Base-by-base conservation (phyloP, 1,284 basidiomycete genomes). In the Trametes sp. region DNA sequence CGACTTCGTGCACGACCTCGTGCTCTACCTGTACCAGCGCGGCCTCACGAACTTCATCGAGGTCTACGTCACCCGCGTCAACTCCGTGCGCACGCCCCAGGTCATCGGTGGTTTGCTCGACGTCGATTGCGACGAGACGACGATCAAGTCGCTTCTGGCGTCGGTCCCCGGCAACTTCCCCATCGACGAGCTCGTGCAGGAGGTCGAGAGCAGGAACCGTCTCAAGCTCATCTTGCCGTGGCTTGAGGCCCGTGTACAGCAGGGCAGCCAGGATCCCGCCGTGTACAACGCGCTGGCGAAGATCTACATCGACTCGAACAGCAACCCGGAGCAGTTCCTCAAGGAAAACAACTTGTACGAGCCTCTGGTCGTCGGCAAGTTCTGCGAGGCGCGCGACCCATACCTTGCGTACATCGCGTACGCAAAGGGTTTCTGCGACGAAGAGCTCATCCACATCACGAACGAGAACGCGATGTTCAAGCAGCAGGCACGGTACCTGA, bases 381-480 rank as follows among this genome's bases (percentile, higher is more conserved):
- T 98, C 87, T 99, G 98, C 80, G 98, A 99, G 82, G 95, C 95
- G 68, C 93, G 98, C 57, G 98, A 99, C 77, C 98, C 98, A 8
- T 98, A 98, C 81, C 85, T 99, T 64, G 98, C 98, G 29, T 99
- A 98, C 82, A 99, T 99, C 73, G 98, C 98, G 1, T 99, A 99
- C 76, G 98, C 98, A 57, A 99, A 99, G 80, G 98, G 98, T 69
- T 93, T 98, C 81, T 99, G 98, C 75, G 98, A 99, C 71, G 96
- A 99, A 13, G 98, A 99, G 79, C 87, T 99, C 69, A 96, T 99
- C 75, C 78, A 88, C 35, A 97, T 99, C 78, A 99, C 98, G 59
- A 99, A 99, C 76, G 97, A 98, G 72, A 99, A 99, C 82, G 92
- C 96, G 35, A 99, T 99, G 98, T 99, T 98, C 87, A 99, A 99